These are phyloP conservation scores for Chytriomyces sp. DNA, from an alignment of 192 early-diverging fungal genomes.

Conservation along the genomic window DNA sequence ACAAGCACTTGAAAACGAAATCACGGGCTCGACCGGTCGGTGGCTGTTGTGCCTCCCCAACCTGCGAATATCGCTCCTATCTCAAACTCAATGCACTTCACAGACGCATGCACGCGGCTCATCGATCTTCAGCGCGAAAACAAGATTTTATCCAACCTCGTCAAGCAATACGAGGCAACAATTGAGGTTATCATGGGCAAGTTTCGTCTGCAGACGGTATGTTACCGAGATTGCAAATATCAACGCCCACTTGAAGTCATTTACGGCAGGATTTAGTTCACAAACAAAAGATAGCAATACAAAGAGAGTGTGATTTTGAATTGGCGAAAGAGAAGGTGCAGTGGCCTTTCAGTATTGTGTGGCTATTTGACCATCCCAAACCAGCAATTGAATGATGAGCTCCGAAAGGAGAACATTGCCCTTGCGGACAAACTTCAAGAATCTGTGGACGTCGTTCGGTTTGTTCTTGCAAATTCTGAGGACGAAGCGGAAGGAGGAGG, in stretches of 20 bases:
- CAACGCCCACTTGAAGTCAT: background rate
- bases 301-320: conserved; percentile 33
- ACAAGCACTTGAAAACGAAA: conserved; percentile 16
- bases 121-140: conserved; percentile 54
- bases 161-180: conserved; percentile 60
- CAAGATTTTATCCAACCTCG: conserved; percentile 43
- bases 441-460: conserved; percentile 18
- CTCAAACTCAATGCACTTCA: background rate
- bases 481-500: background rate
- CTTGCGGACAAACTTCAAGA: conserved; percentile 22
- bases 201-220: conserved; percentile 53
- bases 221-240: conserved; percentile 4
- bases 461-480: conserved; percentile 17
- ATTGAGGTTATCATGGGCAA: conserved; percentile 57
- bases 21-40: conserved; percentile 18
- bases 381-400: conserved; percentile 8
- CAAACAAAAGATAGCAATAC: conserved; percentile 42
- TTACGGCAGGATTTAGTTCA: conserved; percentile 44
- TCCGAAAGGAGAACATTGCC: conserved; percentile 27
- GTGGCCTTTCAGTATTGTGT: background rate
- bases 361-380: background rate
- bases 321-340: conserved; percentile 43
- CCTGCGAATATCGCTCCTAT: background rate
- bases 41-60: background rate
- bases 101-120: conserved; percentile 38